These are phyloP conservation scores for Hypholoma sublateritium DNA, from an alignment of 768 basidiomycete species.

Conservation along the genomic window DNA sequence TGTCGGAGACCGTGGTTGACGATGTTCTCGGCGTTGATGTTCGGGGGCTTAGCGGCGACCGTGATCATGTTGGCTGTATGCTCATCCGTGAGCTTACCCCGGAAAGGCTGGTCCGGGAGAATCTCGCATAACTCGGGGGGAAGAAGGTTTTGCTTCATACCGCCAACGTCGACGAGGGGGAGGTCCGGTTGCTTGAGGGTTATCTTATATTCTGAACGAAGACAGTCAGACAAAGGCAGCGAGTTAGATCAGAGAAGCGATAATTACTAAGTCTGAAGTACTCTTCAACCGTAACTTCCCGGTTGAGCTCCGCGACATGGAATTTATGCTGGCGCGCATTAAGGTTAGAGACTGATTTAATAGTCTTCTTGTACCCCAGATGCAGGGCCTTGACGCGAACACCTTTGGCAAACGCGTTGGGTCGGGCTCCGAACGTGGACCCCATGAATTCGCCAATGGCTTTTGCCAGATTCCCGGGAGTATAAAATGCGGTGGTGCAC, in stretches of 20 bases:
- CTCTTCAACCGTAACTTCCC: conserved; percentile 55
- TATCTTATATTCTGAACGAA: conserved; percentile 59
- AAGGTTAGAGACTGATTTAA: conserved; percentile 53
- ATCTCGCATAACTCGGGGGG: conserved; percentile 80
- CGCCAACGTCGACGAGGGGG: conserved; percentile 61
- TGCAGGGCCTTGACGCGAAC: conserved; percentile 68
- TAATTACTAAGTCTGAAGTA: conserved; percentile 69
- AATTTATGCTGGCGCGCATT: conserved; percentile 53
- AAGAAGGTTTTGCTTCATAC: conserved; percentile 45
- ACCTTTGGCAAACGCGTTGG: conserved; percentile 61
- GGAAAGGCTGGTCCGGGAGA: conserved; percentile 63
- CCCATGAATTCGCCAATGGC: conserved; percentile 55
- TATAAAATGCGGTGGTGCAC: conserved; percentile 63
- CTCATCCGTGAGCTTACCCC: conserved; percentile 64
- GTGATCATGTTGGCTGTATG: conserved; percentile 77
- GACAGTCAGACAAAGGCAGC: neutral
- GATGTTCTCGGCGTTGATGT: conserved; percentile 64
- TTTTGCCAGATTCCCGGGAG: conserved; percentile 61
- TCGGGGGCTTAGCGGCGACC: conserved; percentile 68
- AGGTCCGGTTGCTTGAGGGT: conserved; percentile 48
- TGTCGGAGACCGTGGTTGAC: conserved; percentile 57
- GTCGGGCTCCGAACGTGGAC: conserved; percentile 58
- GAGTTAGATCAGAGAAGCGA: conserved; percentile 22
- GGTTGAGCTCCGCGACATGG: conserved; percentile 53
- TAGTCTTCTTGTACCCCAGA: conserved; percentile 73